These are phyloP conservation scores for Salix caprea DNA, from an alignment of 345 rosid species.

Conservation along the genomic window DNA sequence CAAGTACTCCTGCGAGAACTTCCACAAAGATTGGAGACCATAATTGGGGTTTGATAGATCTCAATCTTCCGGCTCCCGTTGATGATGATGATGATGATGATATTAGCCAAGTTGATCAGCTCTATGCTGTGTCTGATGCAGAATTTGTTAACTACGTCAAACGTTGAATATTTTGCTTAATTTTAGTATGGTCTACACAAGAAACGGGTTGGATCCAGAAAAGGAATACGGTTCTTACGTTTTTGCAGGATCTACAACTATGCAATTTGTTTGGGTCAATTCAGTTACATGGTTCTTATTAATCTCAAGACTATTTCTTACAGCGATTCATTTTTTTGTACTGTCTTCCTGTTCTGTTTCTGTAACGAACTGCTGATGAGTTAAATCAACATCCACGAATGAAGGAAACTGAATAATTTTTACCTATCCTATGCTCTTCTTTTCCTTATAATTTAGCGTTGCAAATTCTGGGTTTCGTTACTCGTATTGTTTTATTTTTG, in stretches of 20 bases:
- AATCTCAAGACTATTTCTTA: slow-evolving; percentile 34
- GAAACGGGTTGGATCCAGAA: slow-evolving; percentile 24
- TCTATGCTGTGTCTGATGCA: slow-evolving; percentile 70
- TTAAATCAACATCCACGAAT: slow-evolving; percentile 10
- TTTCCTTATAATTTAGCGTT: no score
- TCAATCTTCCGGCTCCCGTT: slow-evolving; percentile 81
- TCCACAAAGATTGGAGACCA: slow-evolving; percentile 28
- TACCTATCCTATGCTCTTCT: not conserved
- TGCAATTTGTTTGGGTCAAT: slow-evolving; percentile 19
- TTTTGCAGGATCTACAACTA: slow-evolving; percentile 43
- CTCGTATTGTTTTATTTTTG: not conserved
- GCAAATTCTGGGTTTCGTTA: not conserved
- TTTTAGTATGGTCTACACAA: slow-evolving; percentile 9
- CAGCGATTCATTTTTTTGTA: slow-evolving; percentile 32
- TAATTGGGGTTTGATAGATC: slow-evolving; percentile 54
- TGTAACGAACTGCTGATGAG: slow-evolving; percentile 31
- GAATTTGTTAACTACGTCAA: slow-evolving; percentile 37
- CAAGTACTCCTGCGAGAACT: slow-evolving; percentile 25
- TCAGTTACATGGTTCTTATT: slow-evolving; percentile 11
- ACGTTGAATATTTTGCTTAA: slow-evolving; percentile 21
- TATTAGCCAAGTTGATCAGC: slow-evolving; percentile 46
- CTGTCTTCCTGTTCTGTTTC: slow-evolving; percentile 24
- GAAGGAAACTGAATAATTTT: not conserved
- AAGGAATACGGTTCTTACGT: slow-evolving; percentile 38
- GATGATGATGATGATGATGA: slow-evolving; percentile 78